Evolutionary conservation across 225 moss, liverwort and hornwort genomes (phyloP), one percentile per base, ranked within the genome.

Genomic region (Ulota crispa): DNA sequence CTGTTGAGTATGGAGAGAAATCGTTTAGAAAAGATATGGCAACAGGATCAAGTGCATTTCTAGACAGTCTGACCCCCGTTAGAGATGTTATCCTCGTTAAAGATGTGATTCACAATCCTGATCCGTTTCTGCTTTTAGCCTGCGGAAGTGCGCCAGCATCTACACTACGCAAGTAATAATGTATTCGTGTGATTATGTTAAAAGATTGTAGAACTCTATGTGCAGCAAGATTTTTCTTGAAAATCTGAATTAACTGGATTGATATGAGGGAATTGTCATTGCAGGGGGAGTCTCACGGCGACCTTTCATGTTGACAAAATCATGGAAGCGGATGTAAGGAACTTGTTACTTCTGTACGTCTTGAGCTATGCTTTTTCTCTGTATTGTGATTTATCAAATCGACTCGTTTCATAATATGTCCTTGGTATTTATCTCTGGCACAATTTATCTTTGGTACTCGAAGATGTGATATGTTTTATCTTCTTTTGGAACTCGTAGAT

Each of bases 281-380:
- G 78, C 85, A 92, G 92, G 80, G 95, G 95, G 31, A 88, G 79
- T 61, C 78, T 91, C 56, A 84, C 75, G 87, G 87, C 88, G 57
- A 32, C 76, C 37, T 93, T 93, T 79, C 83, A 84, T 59, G 76
- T 82, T 63, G 83, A 85, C 64, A 81, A 39, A 80, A 65, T 90
- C 41, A 78, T 88, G 45, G 88, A 94, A 72, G 79, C 83, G 59
- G 88, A 99, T 89, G 97, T 94, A 82, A 71, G 85, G 23, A 77
- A 64, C 34, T 61, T 30, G 57, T 43, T 70, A 73, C 76, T 78
- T 77, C 59, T 75, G 54, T 34, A 77, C 43, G 34, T 73, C 71
- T 36, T 61, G 26, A 75, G 52, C 57, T 79, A 42, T 70, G 76
- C 21, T 82, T 67, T 72, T 66, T 26, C 71, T n/a, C 31, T 28